Base-by-base conservation (phyloP, 768 basidiomycete species). In the Leucosporidium yakuticum region DNA sequence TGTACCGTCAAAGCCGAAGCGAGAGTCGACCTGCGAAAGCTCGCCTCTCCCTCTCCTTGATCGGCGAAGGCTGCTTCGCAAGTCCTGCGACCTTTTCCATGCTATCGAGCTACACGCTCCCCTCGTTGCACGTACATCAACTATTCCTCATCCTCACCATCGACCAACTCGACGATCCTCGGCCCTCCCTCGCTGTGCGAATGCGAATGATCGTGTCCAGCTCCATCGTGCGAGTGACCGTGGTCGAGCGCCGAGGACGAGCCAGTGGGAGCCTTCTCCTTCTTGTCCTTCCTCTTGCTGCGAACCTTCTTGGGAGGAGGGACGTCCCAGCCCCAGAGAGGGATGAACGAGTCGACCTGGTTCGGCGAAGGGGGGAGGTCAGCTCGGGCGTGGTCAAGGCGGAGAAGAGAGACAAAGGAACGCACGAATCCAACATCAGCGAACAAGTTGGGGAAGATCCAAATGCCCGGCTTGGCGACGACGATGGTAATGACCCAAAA, bases 371-470 rank as follows among this genome's bases (percentile, higher is more conserved):
- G 14, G 61, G 21, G 57, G 14, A 44, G 39, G 39, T 44, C 14
- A 36, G 68, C 31, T 70, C 39, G 27, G 14, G 23, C 25, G 39
- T 25, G 32, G 11, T 36, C 50, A 8, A 51, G n/a, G 12, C 29
- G 55, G 19, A 12, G 23, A 27, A 61, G 39, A 29, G 9, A 36
- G 62, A 34, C 31, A 69, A 29, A n/a, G 44, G 4, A 25, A 87
- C 95, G 80, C 78, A 99, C 96, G 77, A 98, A 95, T 79, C 96
- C 94, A 64, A 97, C 95, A 76, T 99, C 95, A 20, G 95, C 96
- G 73, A 99, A 98, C 39, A 99, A 81, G 77, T 95, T 88, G 0
- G 96, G 96, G 83, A 97, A 99, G 81, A 98, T 88, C 96, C 96
- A 99, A 58, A 99, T 96, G 53, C 94, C 96, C 20, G 91, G 91